Base-by-base conservation (phyloP, 129 eudicot genomes). In the Ambrosia artemisiifolia region DNA sequence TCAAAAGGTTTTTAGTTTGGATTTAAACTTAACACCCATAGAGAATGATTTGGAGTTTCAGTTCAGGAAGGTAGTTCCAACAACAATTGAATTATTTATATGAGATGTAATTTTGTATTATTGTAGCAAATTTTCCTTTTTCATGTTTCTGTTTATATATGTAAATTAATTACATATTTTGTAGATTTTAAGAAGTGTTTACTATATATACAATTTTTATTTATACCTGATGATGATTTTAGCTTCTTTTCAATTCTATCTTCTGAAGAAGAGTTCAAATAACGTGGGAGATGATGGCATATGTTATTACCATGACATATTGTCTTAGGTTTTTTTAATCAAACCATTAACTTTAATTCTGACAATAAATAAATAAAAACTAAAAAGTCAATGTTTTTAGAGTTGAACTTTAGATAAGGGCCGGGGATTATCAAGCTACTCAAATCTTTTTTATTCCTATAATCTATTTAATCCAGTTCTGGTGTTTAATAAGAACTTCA, bases 21-120 rank as follows among this genome's bases (percentile, higher is more conserved):
- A 91, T 86, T 71, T 91, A 65, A 91, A 91, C 68, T 85, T 91
- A 79, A 88, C 96, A 14, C 97, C 97, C 3, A 75, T 51, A 20
- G 97, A 91, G 67, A 88, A 91, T 73, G 86, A 76, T 63, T 56
- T 88, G 67, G 83, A 84, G 72, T 90, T 81, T 69, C 51, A 43
- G 40, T 71, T 35, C 6, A 83, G 75, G 65, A 70, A 85, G 20
- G 73, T 44, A 74, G 75, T 73, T 69, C 81, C 82, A 57, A 43
- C 78, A 49, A 61, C 80, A 55, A 63, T 80, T 51, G 76, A 83
- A 43, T 70, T 70, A 18, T 78, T 64, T 57, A 55, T 85, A 36
- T 74, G 79, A 28, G 38, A 24, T 67, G 35, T 62, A 59, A 12
- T 30, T 33, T 7, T 62, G 11, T 49, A 38, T 62, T 57, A 3